Evolutionary conservation across 164 flowering plant genomes (phyloP), one percentile per base, ranked within the genome.

Genomic region (grape (Vitis vinifera)): DNA sequence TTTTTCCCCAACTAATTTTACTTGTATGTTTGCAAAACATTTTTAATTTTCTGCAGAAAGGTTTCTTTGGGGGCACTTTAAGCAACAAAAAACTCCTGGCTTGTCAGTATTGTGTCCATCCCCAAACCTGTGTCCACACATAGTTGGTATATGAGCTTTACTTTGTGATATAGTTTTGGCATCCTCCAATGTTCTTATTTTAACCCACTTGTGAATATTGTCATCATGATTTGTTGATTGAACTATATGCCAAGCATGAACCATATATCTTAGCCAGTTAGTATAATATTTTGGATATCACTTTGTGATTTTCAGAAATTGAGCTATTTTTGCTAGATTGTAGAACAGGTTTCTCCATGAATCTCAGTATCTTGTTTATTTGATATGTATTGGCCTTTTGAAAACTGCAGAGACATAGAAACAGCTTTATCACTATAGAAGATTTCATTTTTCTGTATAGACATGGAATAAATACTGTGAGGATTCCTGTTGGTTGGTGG

Each of bases 401-500:
- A 60, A 37, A 71, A 71, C 70, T 85, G 87, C 89, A 90, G 94
- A 79, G 50, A 63, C 94, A 90, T 69, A 78, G 91, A 77, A 83
- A 77, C 74, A 85, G 68, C 69, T 90, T 88, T 69, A 75, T 90
- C 48, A 85, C 85, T 0, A 60, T 51, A 52, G 89, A 85, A 27
- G 91, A 88, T 79, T 90, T 93, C 66, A 63, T 62, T 31, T 93
- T 93, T 77, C 77, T 93, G 59, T 74, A 82, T 66, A 69, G 63
- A 68, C 87, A 90, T 73, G 92, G 95, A 62, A 85, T 93, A 73
- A 91, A 93, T 70, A 78, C 98, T 53, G 95, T 93, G 52, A 85
- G 98, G 79, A 93, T 90, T 60, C 95, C 97, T 27, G 95, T 93
- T 70, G 97, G 98, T 11, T 93, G 98, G 98, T 93, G 98, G 98